Conservation (phyloP, 371 early-diverging fungal species). For the Syncephalastrum monosporum region DNA sequence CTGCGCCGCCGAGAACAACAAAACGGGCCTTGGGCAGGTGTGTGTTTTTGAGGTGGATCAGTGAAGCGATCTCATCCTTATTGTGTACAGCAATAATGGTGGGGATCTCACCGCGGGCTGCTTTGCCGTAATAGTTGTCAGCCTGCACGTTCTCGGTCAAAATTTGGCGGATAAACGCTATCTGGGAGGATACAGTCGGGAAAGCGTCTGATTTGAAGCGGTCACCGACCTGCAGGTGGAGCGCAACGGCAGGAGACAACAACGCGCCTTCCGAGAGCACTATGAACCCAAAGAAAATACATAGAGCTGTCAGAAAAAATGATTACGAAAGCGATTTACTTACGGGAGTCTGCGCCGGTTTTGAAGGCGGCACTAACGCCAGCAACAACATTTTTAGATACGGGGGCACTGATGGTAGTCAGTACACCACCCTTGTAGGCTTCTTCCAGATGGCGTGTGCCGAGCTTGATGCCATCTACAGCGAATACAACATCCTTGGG, state of each 20-base stretch:
- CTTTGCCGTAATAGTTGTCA: constrained; percentile 37
- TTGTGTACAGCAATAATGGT: constrained; percentile 58
- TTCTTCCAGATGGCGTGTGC: constrained; percentile 55
- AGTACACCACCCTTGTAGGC: constrained; percentile 66
- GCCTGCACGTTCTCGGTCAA: constrained; percentile 29
- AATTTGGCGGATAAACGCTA: constrained; percentile 57
- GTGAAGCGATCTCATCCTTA: constrained; percentile 71
- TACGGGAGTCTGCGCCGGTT: constrained; percentile 20
- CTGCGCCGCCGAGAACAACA: constrained; percentile 65
- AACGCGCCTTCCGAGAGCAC: constrained; percentile 26
- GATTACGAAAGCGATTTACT: neutral
- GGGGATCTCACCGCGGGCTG: constrained; percentile 63
- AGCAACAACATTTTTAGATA: constrained; percentile 36
- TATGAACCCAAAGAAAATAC: neutral
- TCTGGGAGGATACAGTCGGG: constrained; percentile 66
- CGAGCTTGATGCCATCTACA: constrained; percentile 60
- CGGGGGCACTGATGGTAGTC: constrained; percentile 54
- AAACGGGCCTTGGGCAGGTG: constrained; percentile 33
- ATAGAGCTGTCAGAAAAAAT: too few species aligned
- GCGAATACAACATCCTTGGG: constrained; percentile 40
- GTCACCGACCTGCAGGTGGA: constrained; percentile 64
- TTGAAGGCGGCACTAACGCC: constrained; percentile 40
- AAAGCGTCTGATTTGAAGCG: constrained; percentile 40
- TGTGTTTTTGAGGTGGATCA: constrained; percentile 56
- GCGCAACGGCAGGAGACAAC: constrained; percentile 49